Evolutionary conservation across 768 basidiomycete genomes (phyloP).

Genomic region (Termitomyces sp.): DNA sequence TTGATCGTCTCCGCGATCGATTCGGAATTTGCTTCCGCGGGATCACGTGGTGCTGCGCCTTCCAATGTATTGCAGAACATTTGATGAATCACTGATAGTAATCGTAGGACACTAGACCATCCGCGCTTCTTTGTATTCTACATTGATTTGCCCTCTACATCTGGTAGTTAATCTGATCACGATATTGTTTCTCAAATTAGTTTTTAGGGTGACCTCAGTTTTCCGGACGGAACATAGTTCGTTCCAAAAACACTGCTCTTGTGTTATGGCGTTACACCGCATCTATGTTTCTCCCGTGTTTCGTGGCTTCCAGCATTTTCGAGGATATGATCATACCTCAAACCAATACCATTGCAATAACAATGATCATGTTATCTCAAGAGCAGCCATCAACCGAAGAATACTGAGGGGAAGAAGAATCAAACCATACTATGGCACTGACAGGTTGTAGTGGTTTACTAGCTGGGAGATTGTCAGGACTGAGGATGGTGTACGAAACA

Average conservation of each 20-base stretch:
- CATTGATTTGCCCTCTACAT: neutral
- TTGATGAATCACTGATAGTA: neutral
- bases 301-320: no score
- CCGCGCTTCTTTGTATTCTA: neutral
- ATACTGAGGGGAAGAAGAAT: neutral
- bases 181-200: neutral
- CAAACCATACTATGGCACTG: constrained; percentile 52
- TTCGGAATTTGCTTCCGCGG: neutral
- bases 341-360: constrained; percentile 69
- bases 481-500: neutral
- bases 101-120: neutral
- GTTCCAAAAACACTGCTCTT: neutral
- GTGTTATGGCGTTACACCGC: neutral
- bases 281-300: no score
- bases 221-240: neutral
- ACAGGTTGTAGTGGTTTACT: constrained; percentile 42
- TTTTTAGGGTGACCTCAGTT: neutral
- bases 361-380: constrained; percentile 64
- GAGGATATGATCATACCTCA: constrained; percentile 44
- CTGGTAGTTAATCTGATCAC: neutral
- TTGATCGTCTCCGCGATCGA: neutral
- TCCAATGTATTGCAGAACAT: neutral
- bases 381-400: constrained; percentile 36
- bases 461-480: constrained; percentile 14
- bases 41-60: neutral